Evolutionary conservation across 2,329 filamentous ascomycete genomes (phyloP), one percentile per base, ranked within the genome.

Genomic region (Thermoascus crustaceus): DNA sequence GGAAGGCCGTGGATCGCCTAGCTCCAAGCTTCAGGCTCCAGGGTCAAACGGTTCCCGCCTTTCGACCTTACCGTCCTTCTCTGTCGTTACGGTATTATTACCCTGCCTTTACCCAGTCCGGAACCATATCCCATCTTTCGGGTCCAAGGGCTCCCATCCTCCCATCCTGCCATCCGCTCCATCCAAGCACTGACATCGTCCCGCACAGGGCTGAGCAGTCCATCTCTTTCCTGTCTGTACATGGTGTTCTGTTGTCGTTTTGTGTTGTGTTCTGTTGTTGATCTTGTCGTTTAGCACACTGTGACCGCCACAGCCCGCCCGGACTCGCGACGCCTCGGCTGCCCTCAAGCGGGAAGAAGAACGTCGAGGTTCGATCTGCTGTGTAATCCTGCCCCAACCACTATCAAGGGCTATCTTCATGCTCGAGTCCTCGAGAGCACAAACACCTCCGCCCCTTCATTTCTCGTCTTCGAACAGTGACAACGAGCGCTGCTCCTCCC

Each of bases 351-450:
- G 54, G 55, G 54, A 55, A 55, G 47, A 49, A n/a, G 49, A 54
- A 55, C 54, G 17, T 32, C 55, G 54, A 60, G 49, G 52, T 54
- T 55, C 50, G 52, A 57, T 47, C 46, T 40, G 36, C 38, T 39
- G 44, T 49, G 44, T 44, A 46, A 52, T 50, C 42, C 49, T 49
- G 50, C 50, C 47, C 46, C 53, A 55, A 50, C 49, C 47, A 45
- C 46, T 47, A 50, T 53, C 52, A 43, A 49, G 44, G 41, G 45
- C 13, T 9, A 32, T 36, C 46, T 64, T 63, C 57, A 75, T 72
- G 66, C 70, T 71, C 63, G 68, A 71, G 64, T 68, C 68, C 53
- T 63, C 64, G 54, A 64, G 67, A 44, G 63, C 55, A 40, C 67
- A 68, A 48, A 67, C 68, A 50, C 66, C 69, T 51, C 69, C 67